Evolutionary conservation across 306 rosid species (phyloP).

Genomic region (Astragalus membranaceus): DNA sequence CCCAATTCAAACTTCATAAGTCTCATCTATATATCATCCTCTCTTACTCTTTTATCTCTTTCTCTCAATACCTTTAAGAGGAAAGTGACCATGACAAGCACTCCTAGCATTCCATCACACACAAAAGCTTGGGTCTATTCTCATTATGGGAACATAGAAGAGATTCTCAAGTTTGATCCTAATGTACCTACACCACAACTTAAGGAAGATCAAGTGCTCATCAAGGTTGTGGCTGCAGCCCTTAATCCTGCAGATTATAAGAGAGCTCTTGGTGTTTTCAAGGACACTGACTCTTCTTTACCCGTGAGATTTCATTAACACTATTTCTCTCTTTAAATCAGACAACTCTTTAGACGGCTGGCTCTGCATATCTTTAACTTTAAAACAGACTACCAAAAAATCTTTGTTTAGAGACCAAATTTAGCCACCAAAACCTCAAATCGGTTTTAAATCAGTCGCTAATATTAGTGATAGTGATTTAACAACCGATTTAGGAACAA

Average conservation of each 20-base stretch:
- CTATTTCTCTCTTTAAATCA: too few species aligned
- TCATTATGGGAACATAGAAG: conserved; percentile 36
- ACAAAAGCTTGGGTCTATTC: conserved; percentile 56
- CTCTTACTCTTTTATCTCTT: too few species aligned
- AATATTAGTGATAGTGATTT: too few species aligned
- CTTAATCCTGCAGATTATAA: conserved; percentile 61
- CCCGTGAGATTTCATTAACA: conserved; percentile 24
- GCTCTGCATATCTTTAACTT: too few species aligned
- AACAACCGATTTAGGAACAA: too few species aligned
- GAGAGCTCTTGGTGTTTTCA: conserved; percentile 38
- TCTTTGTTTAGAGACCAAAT: too few species aligned
- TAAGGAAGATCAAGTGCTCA: conserved; percentile 50
- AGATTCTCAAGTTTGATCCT: conserved; percentile 43
- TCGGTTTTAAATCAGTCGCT: too few species aligned
- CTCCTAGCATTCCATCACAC: conserved; percentile 24
- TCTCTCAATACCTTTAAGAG: not conserved
- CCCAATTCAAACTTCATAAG: too few species aligned
- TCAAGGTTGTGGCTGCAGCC: conserved; percentile 64
- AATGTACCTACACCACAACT: conserved; percentile 37
- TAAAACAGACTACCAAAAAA: too few species aligned
- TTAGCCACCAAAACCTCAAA: too few species aligned
- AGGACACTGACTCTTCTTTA: conserved; percentile 24
- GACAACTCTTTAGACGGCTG: too few species aligned
- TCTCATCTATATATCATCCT: too few species aligned
- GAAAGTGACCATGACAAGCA: conserved; percentile 30